These are phyloP conservation scores for Rugonectria rugulosa DNA, from an alignment of 2,329 filamentous ascomycete species.

Conservation along the genomic window DNA sequence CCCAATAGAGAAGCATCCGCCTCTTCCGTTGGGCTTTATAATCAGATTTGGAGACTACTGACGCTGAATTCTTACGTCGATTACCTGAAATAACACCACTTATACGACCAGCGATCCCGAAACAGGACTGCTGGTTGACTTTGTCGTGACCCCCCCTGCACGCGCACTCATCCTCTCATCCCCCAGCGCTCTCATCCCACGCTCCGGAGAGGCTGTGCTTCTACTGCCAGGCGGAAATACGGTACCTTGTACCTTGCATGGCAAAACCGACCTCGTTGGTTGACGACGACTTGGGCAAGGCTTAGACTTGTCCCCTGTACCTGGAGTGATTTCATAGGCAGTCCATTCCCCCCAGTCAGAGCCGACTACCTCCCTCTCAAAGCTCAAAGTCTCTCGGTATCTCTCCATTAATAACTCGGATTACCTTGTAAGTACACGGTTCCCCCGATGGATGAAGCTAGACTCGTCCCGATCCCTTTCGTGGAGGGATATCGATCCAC, in stretches of 20 bases:
- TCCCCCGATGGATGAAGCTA: too few relatives aligned
- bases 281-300: neutral
- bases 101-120: conserved; percentile 19
- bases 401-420: neutral
- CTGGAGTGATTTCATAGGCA: neutral
- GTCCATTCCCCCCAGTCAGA: too few relatives aligned
- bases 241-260: too few relatives aligned
- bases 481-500: conserved; percentile 16
- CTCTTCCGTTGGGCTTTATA: conserved; percentile 13
- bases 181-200: too few relatives aligned
- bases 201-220: conserved; percentile 5
- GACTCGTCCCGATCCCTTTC: neutral
- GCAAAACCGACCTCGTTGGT: conserved; percentile 1
- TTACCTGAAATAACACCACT: conserved; percentile 11
- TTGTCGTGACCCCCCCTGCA: neutral
- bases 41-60: neutral
- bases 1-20: conserved; percentile 19
- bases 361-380: too few relatives aligned
- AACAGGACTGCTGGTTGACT: conserved; percentile 5
- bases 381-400: too few relatives aligned
- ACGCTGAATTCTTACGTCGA: conserved; percentile 8
- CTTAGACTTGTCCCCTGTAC: conserved; percentile 2
- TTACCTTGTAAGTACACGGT: neutral
- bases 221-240: neutral
- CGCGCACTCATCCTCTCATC: neutral